A percentile compares a stretch with the other conserved stretches of the same genome.
These are phyloP conservation scores for Lophium mytilinum DNA, from an alignment of 495 filamentous ascomycete genomes.

Conservation along the genomic window DNA sequence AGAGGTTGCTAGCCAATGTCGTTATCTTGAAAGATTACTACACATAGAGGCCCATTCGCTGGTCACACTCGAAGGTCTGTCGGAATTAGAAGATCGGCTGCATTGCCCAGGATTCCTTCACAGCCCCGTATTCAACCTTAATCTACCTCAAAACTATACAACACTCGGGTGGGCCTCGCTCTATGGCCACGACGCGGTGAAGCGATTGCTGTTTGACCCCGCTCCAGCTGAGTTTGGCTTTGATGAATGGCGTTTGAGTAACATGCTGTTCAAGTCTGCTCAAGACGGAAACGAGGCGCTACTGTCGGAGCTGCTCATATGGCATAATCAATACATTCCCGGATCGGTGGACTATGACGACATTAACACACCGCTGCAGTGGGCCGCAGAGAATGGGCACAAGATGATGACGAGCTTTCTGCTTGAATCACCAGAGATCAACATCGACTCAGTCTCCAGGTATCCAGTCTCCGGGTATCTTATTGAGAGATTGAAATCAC, in stretches of 20 bases:
- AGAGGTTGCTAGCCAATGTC: neutral
- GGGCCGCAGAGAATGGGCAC: conserved; percentile 7
- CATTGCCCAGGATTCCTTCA: neutral
- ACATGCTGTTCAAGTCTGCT: neutral
- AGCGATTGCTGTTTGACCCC: neutral
- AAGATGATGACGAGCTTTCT: neutral
- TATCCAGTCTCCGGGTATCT: too few species aligned
- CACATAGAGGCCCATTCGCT: neutral
- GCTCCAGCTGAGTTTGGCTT: too few species aligned
- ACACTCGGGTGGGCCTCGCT: neutral
- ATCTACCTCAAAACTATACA: neutral
- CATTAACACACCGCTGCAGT: conserved; percentile 20
- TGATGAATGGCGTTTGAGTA: too few species aligned
- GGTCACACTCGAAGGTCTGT: neutral
- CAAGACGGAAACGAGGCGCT: neutral
- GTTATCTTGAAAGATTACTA: neutral
- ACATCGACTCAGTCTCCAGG: neutral
- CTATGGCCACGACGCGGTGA: neutral
- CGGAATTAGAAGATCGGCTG: neutral
- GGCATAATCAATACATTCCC: neutral
- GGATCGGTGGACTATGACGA: neutral
- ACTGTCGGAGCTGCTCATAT: neutral
- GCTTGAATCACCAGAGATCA: neutral
- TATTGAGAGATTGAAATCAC: too few species aligned
- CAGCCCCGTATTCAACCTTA: neutral